Conservation (phyloP, 805 yeast species). For the Candida nemodendra region DNA sequence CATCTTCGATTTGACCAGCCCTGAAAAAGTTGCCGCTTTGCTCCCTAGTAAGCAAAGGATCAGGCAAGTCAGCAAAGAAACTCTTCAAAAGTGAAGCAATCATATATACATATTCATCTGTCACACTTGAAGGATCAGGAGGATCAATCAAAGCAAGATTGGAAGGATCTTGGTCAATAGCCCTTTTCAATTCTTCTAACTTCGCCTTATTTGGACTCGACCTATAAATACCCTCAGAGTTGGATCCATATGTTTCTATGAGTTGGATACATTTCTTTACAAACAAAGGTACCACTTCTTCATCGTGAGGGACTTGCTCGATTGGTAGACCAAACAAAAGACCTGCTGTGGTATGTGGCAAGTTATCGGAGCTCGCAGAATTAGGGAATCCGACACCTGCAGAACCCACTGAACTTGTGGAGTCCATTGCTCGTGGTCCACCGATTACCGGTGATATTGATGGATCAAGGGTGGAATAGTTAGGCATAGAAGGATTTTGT, state of each 20-base stretch:
- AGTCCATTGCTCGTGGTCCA: conserved; percentile 25
- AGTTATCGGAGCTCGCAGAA: conserved; percentile 1
- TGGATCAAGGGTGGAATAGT: conserved; percentile 25
- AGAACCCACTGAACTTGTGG: too few relatives aligned
- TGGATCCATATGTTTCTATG: conserved; percentile 79
- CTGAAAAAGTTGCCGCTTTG: conserved; percentile 62
- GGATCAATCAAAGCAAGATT: conserved; percentile 51
- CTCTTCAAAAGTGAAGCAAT: conserved; percentile 86
- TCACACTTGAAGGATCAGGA: conserved; percentile 51
- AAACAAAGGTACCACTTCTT: conserved; percentile 87
- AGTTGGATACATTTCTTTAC: conserved; percentile 87
- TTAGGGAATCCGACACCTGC: too few relatives aligned
- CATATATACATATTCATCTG: conserved; percentile 80
- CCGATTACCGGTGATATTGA: conserved; percentile 9
- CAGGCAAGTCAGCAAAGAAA: conserved; percentile 83
- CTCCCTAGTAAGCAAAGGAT: conserved; percentile 71
- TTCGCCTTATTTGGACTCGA: conserved; percentile 76
- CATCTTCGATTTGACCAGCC: conserved; percentile 67
- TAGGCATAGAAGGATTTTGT: neutral
- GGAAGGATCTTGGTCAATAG: conserved; percentile 74
- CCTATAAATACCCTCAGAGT: conserved; percentile 87
- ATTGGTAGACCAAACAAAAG: conserved; percentile 81
- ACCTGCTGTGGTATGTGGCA: conserved; percentile 12
- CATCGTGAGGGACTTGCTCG: conserved; percentile 79
- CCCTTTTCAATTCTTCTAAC: conserved; percentile 67